A percentile compares a stretch with the other conserved stretches of the same genome.
Conservation (phyloP, 2,329 filamentous ascomycete species). For the Aspergillus alliaceus region DNA sequence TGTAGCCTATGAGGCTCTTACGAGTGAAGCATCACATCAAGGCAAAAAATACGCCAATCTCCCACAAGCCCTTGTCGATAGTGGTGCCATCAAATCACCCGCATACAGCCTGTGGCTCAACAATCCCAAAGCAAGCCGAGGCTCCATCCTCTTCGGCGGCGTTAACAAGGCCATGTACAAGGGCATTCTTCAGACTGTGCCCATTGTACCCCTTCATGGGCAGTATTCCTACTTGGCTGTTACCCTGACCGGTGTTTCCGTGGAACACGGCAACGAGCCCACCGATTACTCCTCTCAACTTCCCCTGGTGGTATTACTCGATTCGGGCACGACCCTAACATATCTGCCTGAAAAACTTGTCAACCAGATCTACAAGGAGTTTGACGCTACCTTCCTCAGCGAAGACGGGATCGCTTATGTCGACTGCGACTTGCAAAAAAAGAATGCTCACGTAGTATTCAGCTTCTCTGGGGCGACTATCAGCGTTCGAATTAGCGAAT, state of each 20-base stretch:
- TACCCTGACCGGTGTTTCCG: slow-evolving; percentile 61
- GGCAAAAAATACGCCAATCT: slow-evolving; percentile 57
- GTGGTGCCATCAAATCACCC: slow-evolving; percentile 61
- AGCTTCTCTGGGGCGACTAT: slow-evolving; percentile 56
- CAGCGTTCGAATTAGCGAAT: slow-evolving; percentile 55
- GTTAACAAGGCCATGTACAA: slow-evolving; percentile 64
- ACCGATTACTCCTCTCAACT: slow-evolving; percentile 21
- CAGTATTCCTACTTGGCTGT: slow-evolving; percentile 63
- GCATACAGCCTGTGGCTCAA: slow-evolving; percentile 74
- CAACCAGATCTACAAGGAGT: slow-evolving; percentile 53
- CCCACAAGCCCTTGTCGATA: slow-evolving; percentile 60
- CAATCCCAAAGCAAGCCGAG: slow-evolving; percentile 61
- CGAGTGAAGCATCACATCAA: slow-evolving; percentile 60
- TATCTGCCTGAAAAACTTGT: slow-evolving; percentile 60
- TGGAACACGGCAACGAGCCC: slow-evolving; percentile 15
- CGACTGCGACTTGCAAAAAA: slow-evolving; percentile 50
- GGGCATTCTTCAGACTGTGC: slow-evolving; percentile 63
- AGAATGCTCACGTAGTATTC: slow-evolving; percentile 52
- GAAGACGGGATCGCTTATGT: slow-evolving; percentile 52
- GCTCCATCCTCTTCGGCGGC: slow-evolving; percentile 70
- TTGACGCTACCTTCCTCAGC: slow-evolving; percentile 59
- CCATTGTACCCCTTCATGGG: slow-evolving; percentile 55
- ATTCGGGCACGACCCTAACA: slow-evolving; percentile 68
- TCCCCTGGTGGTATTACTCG: slow-evolving; percentile 65
- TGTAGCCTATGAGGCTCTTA: slow-evolving; percentile 65